A percentile compares a stretch with the other conserved stretches of the same genome.
Evolutionary conservation across 2,329 filamentous ascomycete species (phyloP).

Genomic region (Aspergillus vadensis): DNA sequence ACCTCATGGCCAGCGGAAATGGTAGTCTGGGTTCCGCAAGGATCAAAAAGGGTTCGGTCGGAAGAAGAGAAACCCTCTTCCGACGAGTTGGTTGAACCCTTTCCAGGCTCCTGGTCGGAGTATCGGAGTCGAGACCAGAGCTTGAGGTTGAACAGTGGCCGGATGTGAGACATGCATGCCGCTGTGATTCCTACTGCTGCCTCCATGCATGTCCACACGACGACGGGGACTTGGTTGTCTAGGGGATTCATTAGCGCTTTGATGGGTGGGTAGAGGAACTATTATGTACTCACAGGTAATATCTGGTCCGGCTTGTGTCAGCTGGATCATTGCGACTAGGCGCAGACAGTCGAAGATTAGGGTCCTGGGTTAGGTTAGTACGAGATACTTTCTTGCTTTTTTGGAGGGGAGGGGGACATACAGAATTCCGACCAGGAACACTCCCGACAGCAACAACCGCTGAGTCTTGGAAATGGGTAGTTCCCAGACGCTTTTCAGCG

Average conservation of each 20-base stretch:
- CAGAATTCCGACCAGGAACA: constrained; percentile 35
- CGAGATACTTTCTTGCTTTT: not conserved
- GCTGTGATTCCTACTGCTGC: constrained; percentile 33
- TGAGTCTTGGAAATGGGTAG: constrained; percentile 29
- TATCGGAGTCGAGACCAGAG: not conserved
- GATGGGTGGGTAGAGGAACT: not conserved
- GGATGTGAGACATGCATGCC: constrained; percentile 33
- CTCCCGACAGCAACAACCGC: constrained; percentile 26
- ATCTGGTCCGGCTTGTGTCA: constrained; percentile 28
- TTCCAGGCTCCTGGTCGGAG: not conserved
- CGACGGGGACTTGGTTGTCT: constrained; percentile 33
- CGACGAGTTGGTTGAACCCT: not conserved
- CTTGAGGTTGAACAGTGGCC: constrained; percentile 27
- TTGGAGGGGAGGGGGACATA: constrained; percentile 10
- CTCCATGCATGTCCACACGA: constrained; percentile 36
- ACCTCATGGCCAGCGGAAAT: not conserved
- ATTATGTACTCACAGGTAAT: constrained; percentile 30
- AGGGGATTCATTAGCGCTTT: not conserved
- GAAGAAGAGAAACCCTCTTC: not conserved
- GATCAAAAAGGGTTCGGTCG: not conserved
- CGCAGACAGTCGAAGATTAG: constrained; percentile 31
- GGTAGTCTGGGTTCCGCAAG: not conserved
- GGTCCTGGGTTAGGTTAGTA: constrained; percentile 20
- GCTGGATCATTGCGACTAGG: constrained; percentile 29
- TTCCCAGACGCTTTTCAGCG: constrained; percentile 29